phyloP scores from a whole-genome alignment of 768 basidiomycete genomes.

The Mrakia frigida region DNA sequence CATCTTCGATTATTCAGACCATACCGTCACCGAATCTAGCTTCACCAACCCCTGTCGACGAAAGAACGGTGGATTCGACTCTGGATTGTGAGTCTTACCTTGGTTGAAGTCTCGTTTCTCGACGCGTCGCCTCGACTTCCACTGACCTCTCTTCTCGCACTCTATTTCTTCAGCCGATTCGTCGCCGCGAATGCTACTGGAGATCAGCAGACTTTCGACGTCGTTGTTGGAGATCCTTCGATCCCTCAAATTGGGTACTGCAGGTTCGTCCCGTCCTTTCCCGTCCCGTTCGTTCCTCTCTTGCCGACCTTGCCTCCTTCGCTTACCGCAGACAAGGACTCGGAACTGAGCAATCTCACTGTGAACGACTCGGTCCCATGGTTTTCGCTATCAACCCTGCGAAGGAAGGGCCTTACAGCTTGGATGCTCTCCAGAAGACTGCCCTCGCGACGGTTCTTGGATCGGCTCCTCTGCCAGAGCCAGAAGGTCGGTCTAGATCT shows the following conservation, averaged over 20 bases:
- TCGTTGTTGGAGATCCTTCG: neutral
- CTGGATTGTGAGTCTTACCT: neutral
- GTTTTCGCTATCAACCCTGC: neutral
- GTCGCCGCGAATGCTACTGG: neutral
- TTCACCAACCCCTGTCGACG: neutral
- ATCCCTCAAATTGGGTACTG: neutral
- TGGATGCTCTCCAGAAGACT: neutral
- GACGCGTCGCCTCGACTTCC: neutral
- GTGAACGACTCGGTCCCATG: constrained; percentile 1
- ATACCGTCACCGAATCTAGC: neutral
- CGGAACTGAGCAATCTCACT: neutral
- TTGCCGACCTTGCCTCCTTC: neutral
- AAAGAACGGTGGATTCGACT: neutral
- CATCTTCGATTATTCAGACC: neutral
- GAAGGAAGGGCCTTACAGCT: neutral
- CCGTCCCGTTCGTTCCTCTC: neutral
- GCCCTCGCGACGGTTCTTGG: neutral
- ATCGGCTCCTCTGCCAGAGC: no score
- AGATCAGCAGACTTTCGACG: neutral
- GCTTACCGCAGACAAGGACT: neutral
- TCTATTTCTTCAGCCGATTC: neutral
- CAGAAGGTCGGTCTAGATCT: no score
- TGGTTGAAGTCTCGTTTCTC: neutral
- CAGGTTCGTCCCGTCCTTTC: neutral
- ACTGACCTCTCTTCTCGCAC: neutral